Conservation (phyloP, 2,329 filamentous ascomycete genomes). For the Pyricularia pennisetigena region DNA sequence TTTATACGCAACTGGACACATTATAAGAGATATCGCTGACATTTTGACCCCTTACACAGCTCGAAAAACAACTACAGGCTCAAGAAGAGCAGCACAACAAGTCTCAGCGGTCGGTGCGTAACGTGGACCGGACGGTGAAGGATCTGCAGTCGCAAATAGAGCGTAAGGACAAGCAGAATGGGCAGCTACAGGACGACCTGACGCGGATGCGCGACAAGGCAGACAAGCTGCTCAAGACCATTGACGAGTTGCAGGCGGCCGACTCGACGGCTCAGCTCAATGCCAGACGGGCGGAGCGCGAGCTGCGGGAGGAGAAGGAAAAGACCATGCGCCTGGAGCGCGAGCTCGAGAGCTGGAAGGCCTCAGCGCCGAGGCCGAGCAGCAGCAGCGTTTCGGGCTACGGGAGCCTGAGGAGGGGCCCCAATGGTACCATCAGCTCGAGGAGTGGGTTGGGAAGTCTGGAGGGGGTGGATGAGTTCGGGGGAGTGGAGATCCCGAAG, state of each 20-base stretch:
- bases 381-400: conserved; percentile 12
- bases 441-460: conserved; percentile 8
- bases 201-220: conserved; percentile 80
- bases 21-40: conserved; percentile 14
- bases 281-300: conserved; percentile 77
- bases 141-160: conserved; percentile 89
- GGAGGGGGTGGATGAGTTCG: conserved; percentile 35
- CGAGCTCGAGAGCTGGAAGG: conserved; percentile 75
- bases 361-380: conserved; percentile 15
- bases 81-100: conserved; percentile 71
- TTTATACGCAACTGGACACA: conserved; percentile 9
- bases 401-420: conserved; percentile 16
- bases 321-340: conserved; percentile 73
- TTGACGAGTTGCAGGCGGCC: conserved; percentile 85
- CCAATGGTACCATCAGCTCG: background rate
- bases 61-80: conserved; percentile 77
- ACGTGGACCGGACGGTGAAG: conserved; percentile 87
- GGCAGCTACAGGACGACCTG: conserved; percentile 74
- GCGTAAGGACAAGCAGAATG: conserved; percentile 80
- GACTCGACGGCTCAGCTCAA: conserved; percentile 75
- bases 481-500: conserved; percentile 46
- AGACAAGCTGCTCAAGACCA: conserved; percentile 78
- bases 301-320: conserved; percentile 81
- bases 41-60: conserved; percentile 35
- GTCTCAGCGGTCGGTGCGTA: conserved; percentile 79